Base-by-base conservation (phyloP, 257 asterid species). In the Primulina eburnea region DNA sequence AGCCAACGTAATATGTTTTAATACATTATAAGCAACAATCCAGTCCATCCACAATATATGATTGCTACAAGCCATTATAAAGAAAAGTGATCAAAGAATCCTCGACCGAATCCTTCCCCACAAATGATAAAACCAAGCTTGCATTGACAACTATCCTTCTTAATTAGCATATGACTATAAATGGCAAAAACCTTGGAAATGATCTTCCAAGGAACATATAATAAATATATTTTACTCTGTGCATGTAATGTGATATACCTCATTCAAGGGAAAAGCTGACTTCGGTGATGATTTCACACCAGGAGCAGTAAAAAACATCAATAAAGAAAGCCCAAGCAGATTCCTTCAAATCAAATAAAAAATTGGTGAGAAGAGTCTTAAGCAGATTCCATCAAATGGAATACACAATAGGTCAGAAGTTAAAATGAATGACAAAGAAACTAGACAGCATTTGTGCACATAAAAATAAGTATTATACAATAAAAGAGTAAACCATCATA, bases 291-390 rank as follows among this genome's bases (percentile, higher is more conserved):
- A 65, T 64, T 76, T 82, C 60, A 21, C 10, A 68, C 26, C 71
- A 47, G 85, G 79, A 79, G 76, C 78, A 75, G 86, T 81, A 73
- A 78, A 78, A 62, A 74, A 80, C 77, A 85, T 79, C 85, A 86
- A 73, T 28, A 78, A 75, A 32, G 90, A 85, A 78, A 93, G 86
- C 76, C 79, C 84, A 69, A 76, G 88, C 77, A 93, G 84, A 70
- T 94, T 81, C 97, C 99, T 93, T 59, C 70, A 75, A 65, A 76
- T 67, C 55, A 72, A 77, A 68, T 69, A 43, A 32, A 32, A 32
- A 32, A 5, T 5, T 32, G 34, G 34, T 32, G 34, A 32, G 34
- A 32, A 32, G 34, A 32, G 34, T 32, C 34, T 32, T 32, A 32
- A 32, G 34, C 34, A 32, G 1, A 32, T 32, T 32, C 34, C 34